Base-by-base conservation (phyloP, 305 asterid genomes). In the Fraxinus ornus region DNA sequence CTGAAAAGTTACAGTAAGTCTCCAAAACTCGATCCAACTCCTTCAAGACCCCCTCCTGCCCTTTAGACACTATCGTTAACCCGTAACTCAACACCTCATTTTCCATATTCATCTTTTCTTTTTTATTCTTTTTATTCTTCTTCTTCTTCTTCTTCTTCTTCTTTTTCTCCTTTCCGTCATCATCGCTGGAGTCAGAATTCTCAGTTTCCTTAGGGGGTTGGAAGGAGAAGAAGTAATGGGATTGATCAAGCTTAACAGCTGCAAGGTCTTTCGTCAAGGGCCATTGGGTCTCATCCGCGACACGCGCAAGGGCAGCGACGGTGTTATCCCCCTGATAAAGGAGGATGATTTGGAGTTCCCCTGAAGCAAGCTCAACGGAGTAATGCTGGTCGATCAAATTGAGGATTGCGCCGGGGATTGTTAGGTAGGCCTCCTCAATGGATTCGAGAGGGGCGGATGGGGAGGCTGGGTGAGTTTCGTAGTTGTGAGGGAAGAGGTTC, bases 281-380 rank as follows among this genome's bases (percentile, higher is more conserved):
- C 94, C 98, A 95, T 84, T 94, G 97, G 6, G 90, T 87, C 15
- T 91, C 97, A 12, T 91, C 90, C 2, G 91, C 83, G 52, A 95
- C 90, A 15, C 97, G 79, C 32, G 97, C 97, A 26, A 95, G 68
- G 19, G 89, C 90, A 15, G 97, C 97, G 55, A 95, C 85, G 52
- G 92, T 89, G 81, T 85, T 88, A 0, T 86, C 88, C 0, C 92
- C 94, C 78, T 95, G 95, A 13, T 83, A 85, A 52, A 95, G 88
- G 77, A 93, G 83, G 79, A 84, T 75, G 87, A 94, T 89, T 36
- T 76, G 81, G 60, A 95, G 92, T 85, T 94, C 96, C 0, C 99
- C 99, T 66, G 88, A 75, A 76, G 99, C 96, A 52, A 95, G 98
- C 95, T 93, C 97, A 86, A 95, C 93, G 83, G 98, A 95, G 92